These are phyloP conservation scores for Stromatinia cepivora DNA, from an alignment of 2,329 filamentous ascomycete genomes.

Conservation along the genomic window DNA sequence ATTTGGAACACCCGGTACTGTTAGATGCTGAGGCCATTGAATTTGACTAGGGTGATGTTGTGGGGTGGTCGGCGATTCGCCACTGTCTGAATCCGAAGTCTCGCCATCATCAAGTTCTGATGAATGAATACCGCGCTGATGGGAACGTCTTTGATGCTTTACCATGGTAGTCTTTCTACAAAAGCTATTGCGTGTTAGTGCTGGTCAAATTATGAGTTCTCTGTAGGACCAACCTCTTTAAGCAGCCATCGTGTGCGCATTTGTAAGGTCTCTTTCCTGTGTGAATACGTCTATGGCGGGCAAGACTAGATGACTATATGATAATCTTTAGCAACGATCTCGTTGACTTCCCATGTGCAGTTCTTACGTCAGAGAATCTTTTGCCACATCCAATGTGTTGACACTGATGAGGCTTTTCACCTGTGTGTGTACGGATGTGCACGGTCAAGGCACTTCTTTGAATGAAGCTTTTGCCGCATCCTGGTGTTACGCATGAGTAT, in stretches of 20 bases:
- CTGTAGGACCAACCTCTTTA: conserved; percentile 39
- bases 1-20: conserved; percentile 42
- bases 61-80: conserved; percentile 60
- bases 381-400: conserved; percentile 66
- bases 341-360: not conserved
- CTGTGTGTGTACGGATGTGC: conserved; percentile 69
- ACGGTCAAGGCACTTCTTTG: conserved; percentile 69
- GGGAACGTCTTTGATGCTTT: conserved; percentile 63
- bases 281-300: conserved; percentile 65
- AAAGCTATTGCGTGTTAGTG: conserved; percentile 51
- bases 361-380: conserved; percentile 62
- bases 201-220: not conserved
- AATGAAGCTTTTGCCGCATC: conserved; percentile 70
- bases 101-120: conserved; percentile 48
- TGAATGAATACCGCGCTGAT: conserved; percentile 57
- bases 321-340: conserved; percentile 26
- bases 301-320: conserved; percentile 42
- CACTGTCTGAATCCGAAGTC: conserved; percentile 43
- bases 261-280: conserved; percentile 69
- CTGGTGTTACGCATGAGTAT: conserved; percentile 59
- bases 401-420: conserved; percentile 71
- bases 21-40: conserved; percentile 51
- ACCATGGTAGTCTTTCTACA: conserved; percentile 73
- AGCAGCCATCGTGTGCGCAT: conserved; percentile 51
- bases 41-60: conserved; percentile 49